Base-by-base conservation (phyloP, 139 green algal species). In the Desmodesmus armatus region DNA sequence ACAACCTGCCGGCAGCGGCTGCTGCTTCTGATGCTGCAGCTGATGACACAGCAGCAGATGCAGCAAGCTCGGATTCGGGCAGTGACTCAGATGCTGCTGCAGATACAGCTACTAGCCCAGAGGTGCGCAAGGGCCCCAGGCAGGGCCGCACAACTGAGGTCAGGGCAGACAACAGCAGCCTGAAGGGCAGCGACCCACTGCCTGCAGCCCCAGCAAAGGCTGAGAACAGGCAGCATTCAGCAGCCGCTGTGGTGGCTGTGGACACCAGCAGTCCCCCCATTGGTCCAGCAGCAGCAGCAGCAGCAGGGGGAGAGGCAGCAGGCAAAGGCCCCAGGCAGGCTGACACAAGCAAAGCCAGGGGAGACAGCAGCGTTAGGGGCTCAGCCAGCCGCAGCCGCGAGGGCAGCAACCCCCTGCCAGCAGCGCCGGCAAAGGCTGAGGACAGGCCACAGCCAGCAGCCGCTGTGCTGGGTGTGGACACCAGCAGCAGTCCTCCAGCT, bases 31-130 rank as follows among this genome's bases (percentile, higher is more conserved):
- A 51, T 49, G n/a, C 37, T 73, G 70, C 35, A 70, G 35, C 27
- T 31, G 58, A n/a, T n/a, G n/a, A n/a, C 23, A 65, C 44, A 63
- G 67, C 31, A 60, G 41, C 47, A 80, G 29, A 62, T 5, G 65
- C 65, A 51, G 65, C 43, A 39, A n/a, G n/a, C n/a, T 62, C 43
- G 41, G 21, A 25, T 23, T 2, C 43, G 31, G 27, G 15, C 37
- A 60, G 39, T 21, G 33, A 41, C 40, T 19, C 27, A 71, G 41
- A 17, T 78, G 65, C 65, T 78, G 65, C 79, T 69, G 60, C 60
- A 39, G 60, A n/a, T 39, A 19, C 2, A 25, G 58, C 23, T 58
- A 15, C 47, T 58, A n/a, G n/a, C n/a, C n/a, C n/a, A n/a, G n/a
- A n/a, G n/a, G n/a, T n/a, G n/a, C n/a, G 65, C 27, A 41, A 74